A percentile compares a stretch with the other conserved stretches of the same genome.
These are phyloP conservation scores for Chaetomium globosum DNA, from an alignment of 2,329 filamentous ascomycete species.

Conservation along the genomic window DNA sequence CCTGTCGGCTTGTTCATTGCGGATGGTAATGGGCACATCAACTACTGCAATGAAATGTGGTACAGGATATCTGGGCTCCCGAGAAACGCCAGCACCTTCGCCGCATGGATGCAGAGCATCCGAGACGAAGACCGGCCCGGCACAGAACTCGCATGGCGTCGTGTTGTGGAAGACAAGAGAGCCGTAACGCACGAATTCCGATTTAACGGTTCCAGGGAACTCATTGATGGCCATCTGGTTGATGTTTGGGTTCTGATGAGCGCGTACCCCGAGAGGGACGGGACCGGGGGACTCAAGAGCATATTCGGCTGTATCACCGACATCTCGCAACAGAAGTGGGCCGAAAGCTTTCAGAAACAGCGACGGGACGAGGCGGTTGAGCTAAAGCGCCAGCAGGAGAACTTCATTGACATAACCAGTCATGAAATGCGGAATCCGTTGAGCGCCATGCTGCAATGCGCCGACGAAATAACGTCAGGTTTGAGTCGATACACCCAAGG, in stretches of 20 bases:
- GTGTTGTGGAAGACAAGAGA: conserved; percentile 61
- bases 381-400: conserved; percentile 70
- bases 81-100: conserved; percentile 58
- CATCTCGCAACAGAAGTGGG: conserved; percentile 83
- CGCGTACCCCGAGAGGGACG: conserved; percentile 71
- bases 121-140: conserved; percentile 64
- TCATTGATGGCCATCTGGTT: conserved; percentile 59
- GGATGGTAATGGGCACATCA: conserved; percentile 69
- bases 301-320: conserved; percentile 83
- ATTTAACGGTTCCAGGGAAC: conserved; percentile 69
- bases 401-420: conserved; percentile 76
- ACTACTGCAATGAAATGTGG: conserved; percentile 81
- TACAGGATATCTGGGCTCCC: conserved; percentile 70
- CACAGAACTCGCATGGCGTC: conserved; percentile 64
- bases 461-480: conserved; percentile 70
- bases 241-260: conserved; percentile 80
- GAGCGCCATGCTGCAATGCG: conserved; percentile 72
- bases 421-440: conserved; percentile 76
- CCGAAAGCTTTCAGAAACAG: conserved; percentile 76
- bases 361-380: conserved; percentile 74
- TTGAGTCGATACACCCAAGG: conserved; percentile 49
- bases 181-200: conserved; percentile 73
- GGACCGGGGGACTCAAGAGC: conserved; percentile 66
- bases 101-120: conserved; percentile 73
- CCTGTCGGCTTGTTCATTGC: conserved; percentile 86